These are phyloP conservation scores for Endotrypanum monterogeii DNA, from an alignment of 208 protist species.

Conservation along the genomic window DNA sequence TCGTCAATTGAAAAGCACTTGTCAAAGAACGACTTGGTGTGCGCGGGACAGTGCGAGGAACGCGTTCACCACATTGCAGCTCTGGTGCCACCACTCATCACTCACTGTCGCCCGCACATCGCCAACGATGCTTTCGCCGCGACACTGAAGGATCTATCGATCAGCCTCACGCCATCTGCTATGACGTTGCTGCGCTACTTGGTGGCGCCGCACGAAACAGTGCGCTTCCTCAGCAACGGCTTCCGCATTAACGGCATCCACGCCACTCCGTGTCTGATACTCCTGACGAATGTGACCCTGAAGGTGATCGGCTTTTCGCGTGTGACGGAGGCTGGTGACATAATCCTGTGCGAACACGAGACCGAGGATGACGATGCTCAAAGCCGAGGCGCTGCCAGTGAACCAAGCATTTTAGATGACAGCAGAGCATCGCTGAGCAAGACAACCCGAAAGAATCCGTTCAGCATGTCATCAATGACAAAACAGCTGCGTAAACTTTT, in stretches of 20 bases:
- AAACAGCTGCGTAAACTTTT: constrained; percentile 77
- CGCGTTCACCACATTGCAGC: constrained; percentile 66
- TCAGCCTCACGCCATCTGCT: constrained; percentile 61
- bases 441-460: constrained; percentile 26
- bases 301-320: constrained; percentile 76
- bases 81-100: constrained; percentile 54
- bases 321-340: constrained; percentile 78
- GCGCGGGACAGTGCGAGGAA: constrained; percentile 65
- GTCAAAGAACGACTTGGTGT: constrained; percentile 36
- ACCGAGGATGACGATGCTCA: constrained; percentile 15
- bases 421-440: constrained; percentile 1
- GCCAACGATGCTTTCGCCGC: constrained; percentile 19
- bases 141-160: constrained; percentile 50
- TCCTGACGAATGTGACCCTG: constrained; percentile 69
- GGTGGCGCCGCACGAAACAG: constrained; percentile 63
- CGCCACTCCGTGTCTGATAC: constrained; percentile 80
- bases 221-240: constrained; percentile 88
- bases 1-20: not conserved
- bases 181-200: constrained; percentile 74
- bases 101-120: constrained; percentile 61
- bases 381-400: constrained; percentile 11
- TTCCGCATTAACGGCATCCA: constrained; percentile 88
- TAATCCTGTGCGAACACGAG: constrained; percentile 73
- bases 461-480: constrained; percentile 51
- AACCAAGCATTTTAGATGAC: not conserved